Percentiles rank a stretch among this genome's conserved stretches.
These are phyloP conservation scores for Tremellales sp. DNA, from an alignment of 1,284 basidiomycete genomes.

Conservation along the genomic window DNA sequence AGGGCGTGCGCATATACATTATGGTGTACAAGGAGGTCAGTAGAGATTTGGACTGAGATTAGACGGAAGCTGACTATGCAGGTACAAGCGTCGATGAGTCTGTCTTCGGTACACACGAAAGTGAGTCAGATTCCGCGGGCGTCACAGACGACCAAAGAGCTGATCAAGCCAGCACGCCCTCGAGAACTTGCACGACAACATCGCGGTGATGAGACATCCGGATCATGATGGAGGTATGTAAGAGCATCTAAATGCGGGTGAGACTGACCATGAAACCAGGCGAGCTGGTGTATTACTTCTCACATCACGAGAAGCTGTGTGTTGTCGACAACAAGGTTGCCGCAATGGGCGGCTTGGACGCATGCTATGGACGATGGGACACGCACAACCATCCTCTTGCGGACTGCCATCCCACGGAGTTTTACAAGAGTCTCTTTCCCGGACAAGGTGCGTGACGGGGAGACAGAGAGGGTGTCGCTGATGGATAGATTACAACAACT, in stretches of 20 bases:
- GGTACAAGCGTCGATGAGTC: constrained; percentile 83
- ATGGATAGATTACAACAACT: constrained; percentile 76
- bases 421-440: constrained; percentile 75
- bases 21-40: constrained; percentile 80
- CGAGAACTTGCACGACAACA: constrained; percentile 78
- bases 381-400: constrained; percentile 72
- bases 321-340: constrained; percentile 79
- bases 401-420: constrained; percentile 83
- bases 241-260: constrained; percentile 34
- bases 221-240: constrained; percentile 82
- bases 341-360: constrained; percentile 67
- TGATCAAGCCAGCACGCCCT: constrained; percentile 64
- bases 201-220: constrained; percentile 79
- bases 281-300: constrained; percentile 45
- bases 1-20: constrained; percentile 84
- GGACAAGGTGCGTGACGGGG: constrained; percentile 57
- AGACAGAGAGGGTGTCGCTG: background rate
- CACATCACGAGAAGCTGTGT: constrained; percentile 53
- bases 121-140: constrained; percentile 35
- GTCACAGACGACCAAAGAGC: background rate
- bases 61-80: constrained; percentile 31
- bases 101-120: constrained; percentile 82
- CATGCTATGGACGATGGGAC: constrained; percentile 95
- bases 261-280: constrained; percentile 16
- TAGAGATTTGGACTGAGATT: background rate